Base-by-base conservation (phyloP, 2,329 filamentous ascomycete genomes). In the Phaeoacremonium minimum region DNA sequence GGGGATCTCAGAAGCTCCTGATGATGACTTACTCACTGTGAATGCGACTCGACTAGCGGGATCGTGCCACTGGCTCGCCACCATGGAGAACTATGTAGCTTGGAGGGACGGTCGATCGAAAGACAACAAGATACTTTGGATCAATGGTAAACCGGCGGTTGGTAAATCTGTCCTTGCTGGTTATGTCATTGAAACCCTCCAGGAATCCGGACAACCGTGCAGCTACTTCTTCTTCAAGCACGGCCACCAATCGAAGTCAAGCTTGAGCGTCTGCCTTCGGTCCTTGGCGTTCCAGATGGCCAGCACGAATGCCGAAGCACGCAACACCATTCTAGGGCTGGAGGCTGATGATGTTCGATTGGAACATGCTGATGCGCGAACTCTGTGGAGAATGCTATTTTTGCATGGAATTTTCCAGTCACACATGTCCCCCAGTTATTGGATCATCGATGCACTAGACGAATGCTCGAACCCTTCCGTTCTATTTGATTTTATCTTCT, bases 271-370 rank as follows among this genome's bases (percentile, higher is more conserved):
- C 6, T 56, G 49, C 19, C 46, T 63, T 2, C 43, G 52, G 4
- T 52, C 49, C 2, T 33, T 63, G 7, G 54, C 59, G 12, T 58
- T 51, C 26, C 61, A 64, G 36, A 61, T 60, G 55, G 56, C 56
- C 8, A 15, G 22, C 5, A 34, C 33, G 5, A 42, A 54, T 30
- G 15, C 33, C 15, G 26, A 41, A 2, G 36, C 49, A 6, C 40
- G 40, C 3, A 26, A 47, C 2, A 36, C 12, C 11, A 29, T 58
- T 7, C 13, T 50, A 3, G 32, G 41, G 19, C 41, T 59, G 35
- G 33, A 37, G 8, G 32, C 33, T 5, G 38, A 50, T 15, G 47
- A 42, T 15, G 17, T 42, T 2, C 19, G 19, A 4, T 22, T 57
- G 3, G 46, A 49, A n/a, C 18, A 44, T 5, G 43, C 40, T 14